Evolutionary conservation across 2,329 filamentous ascomycete genomes (phyloP), one percentile per base, ranked within the genome.

Genomic region (Plectosphaerella cucumerina): DNA sequence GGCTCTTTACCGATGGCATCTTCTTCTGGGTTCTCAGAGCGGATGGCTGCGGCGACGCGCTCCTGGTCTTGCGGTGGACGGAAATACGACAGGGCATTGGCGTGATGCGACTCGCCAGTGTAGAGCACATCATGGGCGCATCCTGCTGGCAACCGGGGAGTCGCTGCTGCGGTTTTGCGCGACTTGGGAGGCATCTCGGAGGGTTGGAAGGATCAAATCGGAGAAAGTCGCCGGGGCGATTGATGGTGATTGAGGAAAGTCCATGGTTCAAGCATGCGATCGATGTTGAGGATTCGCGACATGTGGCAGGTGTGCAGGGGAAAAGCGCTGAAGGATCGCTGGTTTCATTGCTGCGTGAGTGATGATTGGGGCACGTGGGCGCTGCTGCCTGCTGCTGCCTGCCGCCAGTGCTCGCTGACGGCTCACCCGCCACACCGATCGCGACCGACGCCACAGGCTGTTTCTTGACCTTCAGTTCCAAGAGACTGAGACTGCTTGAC

Each of bases 1-100:
- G 20, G 17, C 14, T 35, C 44, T 11, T 87, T 57, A 22, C 26
- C n/a, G 14, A 11, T 17, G 1, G 20, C 4, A 6, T 9, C 3
- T n/a, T 34, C 18, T 6, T 17, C 10, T 18, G 44, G n/a, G 2
- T 17, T 18, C n/a, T 18, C 17, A 10, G 44, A 21, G 23, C 20
- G 26, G 17, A 20, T 47, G 17, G 26, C 18, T 14, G 31, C 31
- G 4, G 31, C 11, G n/a, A 47, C 23, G 9, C 26, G 44, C 6
- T 34, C 44, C 18, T 14, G 14, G 15, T 34, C 26, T 15, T 18
- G 4, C 8, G 17, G 33, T 8, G 44, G 18, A 3, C 10, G 17
- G 10, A 9, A 34, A 17, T 21, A 47, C 4, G 10, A 14, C 8
- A 31, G 12, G 33, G 17, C 10, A 2, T 4, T 17, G 9, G 44